phyloP scores from a whole-genome alignment of 352 stramenopile species.

The Phytophthora aleatoria region DNA sequence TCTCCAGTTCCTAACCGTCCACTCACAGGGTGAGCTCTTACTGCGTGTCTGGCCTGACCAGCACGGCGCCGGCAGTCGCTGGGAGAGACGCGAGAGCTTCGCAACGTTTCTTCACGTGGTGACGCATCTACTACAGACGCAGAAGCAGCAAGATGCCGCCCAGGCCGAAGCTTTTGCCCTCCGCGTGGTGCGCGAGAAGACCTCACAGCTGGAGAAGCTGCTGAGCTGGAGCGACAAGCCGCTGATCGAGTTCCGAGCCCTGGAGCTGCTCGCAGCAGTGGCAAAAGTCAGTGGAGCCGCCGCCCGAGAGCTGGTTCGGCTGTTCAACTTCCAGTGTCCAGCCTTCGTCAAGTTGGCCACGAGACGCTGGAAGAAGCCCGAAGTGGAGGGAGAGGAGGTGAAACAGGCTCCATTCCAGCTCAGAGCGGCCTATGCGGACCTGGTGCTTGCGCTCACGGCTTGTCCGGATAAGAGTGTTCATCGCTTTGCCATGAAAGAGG shows the following conservation, averaged over 20 bases:
- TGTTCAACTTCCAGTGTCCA: conserved; percentile 80
- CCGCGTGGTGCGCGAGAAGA: conserved; percentile 73
- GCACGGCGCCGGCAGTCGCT: conserved; percentile 52
- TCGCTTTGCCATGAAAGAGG: conserved; percentile 81
- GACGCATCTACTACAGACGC: conserved; percentile 44
- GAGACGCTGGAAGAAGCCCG: conserved; percentile 64
- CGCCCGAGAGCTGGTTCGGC: conserved; percentile 72
- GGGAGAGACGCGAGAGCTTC: conserved; percentile 72
- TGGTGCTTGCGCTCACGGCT: conserved; percentile 65
- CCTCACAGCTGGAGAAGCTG: conserved; percentile 63
- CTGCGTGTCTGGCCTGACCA: conserved; percentile 71
- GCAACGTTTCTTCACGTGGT: conserved; percentile 69
- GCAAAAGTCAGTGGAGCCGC: conserved; percentile 42
- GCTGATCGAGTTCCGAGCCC: conserved; percentile 69
- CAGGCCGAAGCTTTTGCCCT: conserved; percentile 70
- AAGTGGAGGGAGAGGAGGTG: conserved; percentile 19
- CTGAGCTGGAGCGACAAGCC: conserved; percentile 89
- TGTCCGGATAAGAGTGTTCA: conserved; percentile 80
- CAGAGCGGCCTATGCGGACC: conserved; percentile 60
- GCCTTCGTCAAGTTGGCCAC: conserved; percentile 64
- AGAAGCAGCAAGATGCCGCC: conserved; percentile 28
- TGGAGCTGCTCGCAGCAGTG: conserved; percentile 62
- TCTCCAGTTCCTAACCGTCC: conserved; percentile 54
- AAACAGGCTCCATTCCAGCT: conserved; percentile 61
- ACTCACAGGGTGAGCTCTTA: conserved; percentile 61